These are phyloP conservation scores for Mucuna pruriens DNA, from an alignment of 306 rosid species.

Conservation along the genomic window DNA sequence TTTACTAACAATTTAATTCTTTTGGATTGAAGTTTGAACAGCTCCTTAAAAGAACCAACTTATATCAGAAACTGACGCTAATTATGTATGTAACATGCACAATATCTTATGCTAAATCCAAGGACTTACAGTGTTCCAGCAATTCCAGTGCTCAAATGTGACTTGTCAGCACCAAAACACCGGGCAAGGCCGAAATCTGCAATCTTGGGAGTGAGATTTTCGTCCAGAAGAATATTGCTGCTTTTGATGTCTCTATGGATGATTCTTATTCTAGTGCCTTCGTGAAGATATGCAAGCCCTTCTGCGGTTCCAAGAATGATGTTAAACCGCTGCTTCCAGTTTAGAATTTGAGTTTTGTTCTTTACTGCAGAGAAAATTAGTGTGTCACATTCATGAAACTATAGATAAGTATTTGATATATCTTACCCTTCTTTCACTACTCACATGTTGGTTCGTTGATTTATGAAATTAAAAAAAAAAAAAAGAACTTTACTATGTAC, in stretches of 20 bases:
- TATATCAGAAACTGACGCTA: neutral
- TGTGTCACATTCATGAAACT: neutral
- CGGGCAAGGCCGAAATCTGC: conserved; percentile 93
- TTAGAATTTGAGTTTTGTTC: conserved; percentile 63
- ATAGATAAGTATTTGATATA: neutral
- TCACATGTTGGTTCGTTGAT: neutral
- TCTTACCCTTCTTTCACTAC: neutral
- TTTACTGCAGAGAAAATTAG: conserved; percentile 54
- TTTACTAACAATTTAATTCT: neutral
- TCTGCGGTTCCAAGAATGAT: conserved; percentile 81
- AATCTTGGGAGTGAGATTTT: conserved; percentile 73
- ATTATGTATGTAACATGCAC: neutral
- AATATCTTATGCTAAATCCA: neutral
- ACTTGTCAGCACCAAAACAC: conserved; percentile 70
- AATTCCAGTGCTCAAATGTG: conserved; percentile 88
- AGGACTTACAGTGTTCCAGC: conserved; percentile 90
- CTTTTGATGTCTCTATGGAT: conserved; percentile 93
- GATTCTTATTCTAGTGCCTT: conserved; percentile 66
- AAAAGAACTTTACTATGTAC: neutral
- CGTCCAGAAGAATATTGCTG: conserved; percentile 88
- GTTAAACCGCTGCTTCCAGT: conserved; percentile 71
- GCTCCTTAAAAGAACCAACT: neutral
- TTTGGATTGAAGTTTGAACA: neutral
- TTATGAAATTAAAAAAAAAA: neutral
- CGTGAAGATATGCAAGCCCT: conserved; percentile 90